These are phyloP conservation scores for Sphagnum contortum DNA, from an alignment of 225 moss, liverwort and hornwort genomes.

Conservation along the genomic window DNA sequence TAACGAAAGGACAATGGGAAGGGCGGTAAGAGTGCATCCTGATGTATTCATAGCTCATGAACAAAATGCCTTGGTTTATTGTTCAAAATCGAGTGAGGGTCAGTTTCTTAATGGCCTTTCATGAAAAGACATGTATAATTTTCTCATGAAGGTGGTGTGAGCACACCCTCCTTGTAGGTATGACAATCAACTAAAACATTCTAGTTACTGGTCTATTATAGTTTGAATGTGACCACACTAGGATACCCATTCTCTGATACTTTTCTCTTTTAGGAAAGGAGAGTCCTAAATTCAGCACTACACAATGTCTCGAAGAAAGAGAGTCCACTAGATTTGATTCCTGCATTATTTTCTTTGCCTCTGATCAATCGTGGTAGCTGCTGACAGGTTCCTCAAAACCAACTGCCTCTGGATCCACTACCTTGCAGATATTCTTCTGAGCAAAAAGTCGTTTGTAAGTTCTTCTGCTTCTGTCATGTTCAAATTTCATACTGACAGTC, in stretches of 20 bases:
- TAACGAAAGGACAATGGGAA: constrained; percentile 78
- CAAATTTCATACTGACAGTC: not conserved
- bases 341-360: too few relatives aligned
- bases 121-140: not conserved
- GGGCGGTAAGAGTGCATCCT: constrained; percentile 49
- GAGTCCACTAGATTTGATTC: too few relatives aligned
- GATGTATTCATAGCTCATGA: not conserved
- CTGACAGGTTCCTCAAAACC: constrained; percentile 75
- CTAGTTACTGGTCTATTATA: too few relatives aligned
- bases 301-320: too few relatives aligned
- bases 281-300: too few relatives aligned
- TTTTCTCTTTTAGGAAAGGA: too few relatives aligned
- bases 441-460: constrained; percentile 75
- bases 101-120: not conserved
- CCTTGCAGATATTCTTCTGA: constrained; percentile 64
- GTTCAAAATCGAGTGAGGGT: not conserved
- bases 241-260: too few relatives aligned
- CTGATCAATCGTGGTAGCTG: not conserved
- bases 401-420: constrained; percentile 95
- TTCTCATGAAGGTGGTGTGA: not conserved
- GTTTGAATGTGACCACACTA: too few relatives aligned
- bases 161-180: too few relatives aligned
- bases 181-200: too few relatives aligned
- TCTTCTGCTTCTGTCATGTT: not conserved
- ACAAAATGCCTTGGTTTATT: not conserved